Percentiles rank a stretch among this genome's conserved stretches.
Evolutionary conservation across 805 yeast species (phyloP).

Genomic region (Saccharomycopsis sp.): DNA sequence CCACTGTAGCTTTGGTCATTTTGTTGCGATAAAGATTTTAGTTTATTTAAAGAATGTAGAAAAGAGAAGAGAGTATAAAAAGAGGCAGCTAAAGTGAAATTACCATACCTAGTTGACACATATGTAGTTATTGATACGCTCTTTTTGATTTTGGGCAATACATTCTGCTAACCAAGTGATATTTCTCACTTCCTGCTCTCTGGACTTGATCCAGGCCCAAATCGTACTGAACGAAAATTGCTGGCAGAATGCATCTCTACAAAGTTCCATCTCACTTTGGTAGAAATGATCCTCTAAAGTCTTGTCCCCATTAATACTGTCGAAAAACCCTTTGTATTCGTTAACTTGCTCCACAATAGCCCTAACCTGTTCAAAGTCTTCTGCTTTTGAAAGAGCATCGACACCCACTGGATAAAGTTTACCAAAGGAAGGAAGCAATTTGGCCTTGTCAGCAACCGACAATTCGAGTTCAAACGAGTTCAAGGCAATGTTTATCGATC

Average conservation of each 20-base stretch:
- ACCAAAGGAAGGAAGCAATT: constrained; percentile 78
- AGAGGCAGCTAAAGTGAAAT: background rate
- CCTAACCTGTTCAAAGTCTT: constrained; percentile 81
- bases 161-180: constrained; percentile 99
- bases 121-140: constrained; percentile 84
- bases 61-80: background rate
- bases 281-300: constrained; percentile 92
- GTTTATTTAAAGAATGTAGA: background rate
- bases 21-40: no score
- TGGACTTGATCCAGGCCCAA: constrained; percentile 95
- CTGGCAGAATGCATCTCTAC: constrained; percentile 91
- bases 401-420: constrained; percentile 67
- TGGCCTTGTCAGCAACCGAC: constrained; percentile 60
- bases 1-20: no score
- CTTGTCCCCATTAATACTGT: constrained; percentile 35
- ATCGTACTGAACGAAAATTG: constrained; percentile 85
- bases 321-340: constrained; percentile 58
- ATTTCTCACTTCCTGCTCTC: constrained; percentile 94
- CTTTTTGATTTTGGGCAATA: constrained; percentile 97
- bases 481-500: constrained; percentile 85
- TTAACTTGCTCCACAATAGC: constrained; percentile 54
- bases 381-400: constrained; percentile 61
- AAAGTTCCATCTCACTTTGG: constrained; percentile 83
- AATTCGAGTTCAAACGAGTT: constrained; percentile 85
- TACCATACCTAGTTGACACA: constrained; percentile 62